Evolutionary conservation across 768 basidiomycete species (phyloP).

Genomic region (Leccinum subtestaceum): DNA sequence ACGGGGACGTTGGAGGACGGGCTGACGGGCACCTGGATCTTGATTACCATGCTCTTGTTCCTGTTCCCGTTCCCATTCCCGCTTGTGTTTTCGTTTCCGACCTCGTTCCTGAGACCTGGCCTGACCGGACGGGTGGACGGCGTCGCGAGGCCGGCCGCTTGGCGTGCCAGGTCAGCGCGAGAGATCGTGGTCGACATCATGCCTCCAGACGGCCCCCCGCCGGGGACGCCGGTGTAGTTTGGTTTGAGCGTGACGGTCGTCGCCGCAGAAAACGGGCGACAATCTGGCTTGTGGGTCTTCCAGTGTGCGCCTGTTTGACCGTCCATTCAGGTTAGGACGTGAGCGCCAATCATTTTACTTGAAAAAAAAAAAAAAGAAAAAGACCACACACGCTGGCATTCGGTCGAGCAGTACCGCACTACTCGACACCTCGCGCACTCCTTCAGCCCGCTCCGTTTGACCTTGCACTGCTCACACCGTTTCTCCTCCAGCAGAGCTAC

Average conservation of each 20-base stretch:
- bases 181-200: slow-evolving; percentile 17
- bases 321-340: neutral
- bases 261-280: slow-evolving; percentile 42
- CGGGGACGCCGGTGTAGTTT: slow-evolving; percentile 28
- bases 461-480: slow-evolving; percentile 41
- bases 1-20: neutral
- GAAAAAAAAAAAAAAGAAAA: neutral
- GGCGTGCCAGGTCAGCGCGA: slow-evolving; percentile 31
- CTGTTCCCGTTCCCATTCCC: slow-evolving; percentile 4
- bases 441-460: slow-evolving; percentile 34
- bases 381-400: slow-evolving; percentile 49
- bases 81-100: neutral
- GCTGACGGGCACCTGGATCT: slow-evolving; percentile 47
- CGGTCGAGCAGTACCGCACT: slow-evolving; percentile 50
- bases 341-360: neutral
- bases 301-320: slow-evolving; percentile 41
- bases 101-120: slow-evolving; percentile 23
- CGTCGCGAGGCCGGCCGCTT: slow-evolving; percentile 28
- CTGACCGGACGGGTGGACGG: slow-evolving; percentile 16
- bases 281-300: slow-evolving; percentile 46
- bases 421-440: slow-evolving; percentile 45
- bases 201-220: neutral
- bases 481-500: slow-evolving; percentile 41
- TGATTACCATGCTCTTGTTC: slow-evolving; percentile 48
- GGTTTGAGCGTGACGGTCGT: slow-evolving; percentile 50